Evolutionary conservation across 768 basidiomycete species (phyloP), one percentile per base, ranked within the genome.

Genomic region (Scleroderma citrinum): DNA sequence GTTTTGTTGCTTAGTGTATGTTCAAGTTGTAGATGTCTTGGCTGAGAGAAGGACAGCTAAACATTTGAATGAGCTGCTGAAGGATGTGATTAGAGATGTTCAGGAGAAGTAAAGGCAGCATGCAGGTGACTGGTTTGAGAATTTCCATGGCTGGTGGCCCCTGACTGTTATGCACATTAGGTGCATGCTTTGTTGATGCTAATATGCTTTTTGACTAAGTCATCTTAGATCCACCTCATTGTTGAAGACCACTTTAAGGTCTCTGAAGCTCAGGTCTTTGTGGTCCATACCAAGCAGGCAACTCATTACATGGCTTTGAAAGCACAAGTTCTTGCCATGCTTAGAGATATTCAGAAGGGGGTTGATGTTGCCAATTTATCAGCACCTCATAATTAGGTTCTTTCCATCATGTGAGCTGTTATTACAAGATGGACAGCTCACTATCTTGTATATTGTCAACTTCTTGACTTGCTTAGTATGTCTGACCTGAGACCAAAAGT

Each of bases 341-440:
- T 68, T n/a, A 49, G 56, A 12, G 48, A 66, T 11, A 52, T 55
- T 10, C 60, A 63, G 35, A 30, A 12, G 13, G 30, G 37, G 16
- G 16, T 48, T 23, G 39, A 41, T 41, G n/a, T 16, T n/a, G 39
- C 17, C 8, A 32, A 37, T n/a, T 19, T 19, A 13, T 38, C 47
- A 21, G 4, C 6, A 20, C 8, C 31, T 12, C 14, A 46, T 7
- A 11, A n/a, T n/a, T n/a, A n/a, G n/a, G 36, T 48, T 31, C 38
- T 48, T 19, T 39, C 26, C 29, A 56, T 72, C 12, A 66, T 72
- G n/a, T 55, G 57, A 10, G 62, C 68, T n/a, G 64, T 70, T 20
- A 49, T 67, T 14, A 68, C 69, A 19, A 46, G 63, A 17, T 71
- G 70, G 69, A 71, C 69, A 11, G 54, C 67, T 35, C 67, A 70